Conservation (phyloP, 805 yeast species). For the Lipomyces yamanashiensis region DNA sequence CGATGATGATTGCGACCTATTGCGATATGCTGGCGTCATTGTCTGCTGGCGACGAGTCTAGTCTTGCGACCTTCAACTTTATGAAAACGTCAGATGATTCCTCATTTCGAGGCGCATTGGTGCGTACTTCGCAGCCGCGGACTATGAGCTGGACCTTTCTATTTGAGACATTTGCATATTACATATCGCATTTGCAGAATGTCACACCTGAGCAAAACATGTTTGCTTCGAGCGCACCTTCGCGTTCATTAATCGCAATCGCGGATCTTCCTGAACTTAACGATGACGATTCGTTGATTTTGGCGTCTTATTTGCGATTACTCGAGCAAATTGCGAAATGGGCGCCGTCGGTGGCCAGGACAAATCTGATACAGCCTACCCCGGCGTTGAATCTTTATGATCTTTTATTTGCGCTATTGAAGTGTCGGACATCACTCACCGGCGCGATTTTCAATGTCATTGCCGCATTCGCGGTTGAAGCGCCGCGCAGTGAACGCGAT, state of each 20-base stretch:
- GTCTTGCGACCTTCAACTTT: constrained; percentile 58
- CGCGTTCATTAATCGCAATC: constrained; percentile 28
- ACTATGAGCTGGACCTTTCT: constrained; percentile 61
- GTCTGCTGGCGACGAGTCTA: constrained; percentile 61
- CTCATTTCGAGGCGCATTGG: constrained; percentile 25
- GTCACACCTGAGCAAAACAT: constrained; percentile 23
- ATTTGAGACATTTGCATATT: constrained; percentile 58
- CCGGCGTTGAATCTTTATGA: constrained; percentile 40
- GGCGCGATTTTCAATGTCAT: constrained; percentile 65
- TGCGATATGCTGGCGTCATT: constrained; percentile 79
- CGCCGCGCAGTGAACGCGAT: constrained; percentile 48
- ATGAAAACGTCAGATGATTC: constrained; percentile 39
- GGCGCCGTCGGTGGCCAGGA: constrained; percentile 45
- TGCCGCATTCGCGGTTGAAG: constrained; percentile 58
- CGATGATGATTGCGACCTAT: constrained; percentile 80
- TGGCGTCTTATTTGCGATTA: constrained; percentile 74
- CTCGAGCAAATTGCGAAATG: constrained; percentile 58
- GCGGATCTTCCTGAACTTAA: constrained; percentile 61
- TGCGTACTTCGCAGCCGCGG: constrained; percentile 27
- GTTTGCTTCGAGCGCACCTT: constrained; percentile 22
- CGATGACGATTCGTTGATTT: constrained; percentile 76
- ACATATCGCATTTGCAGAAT: constrained; percentile 50
- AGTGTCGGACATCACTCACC: constrained; percentile 53
- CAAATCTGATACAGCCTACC: constrained; percentile 34
- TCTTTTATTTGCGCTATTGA: constrained; percentile 52